Evolutionary conservation across 331 rosid species (phyloP), one percentile per base, ranked within the genome.

Genomic region (Arachis monticola): DNA sequence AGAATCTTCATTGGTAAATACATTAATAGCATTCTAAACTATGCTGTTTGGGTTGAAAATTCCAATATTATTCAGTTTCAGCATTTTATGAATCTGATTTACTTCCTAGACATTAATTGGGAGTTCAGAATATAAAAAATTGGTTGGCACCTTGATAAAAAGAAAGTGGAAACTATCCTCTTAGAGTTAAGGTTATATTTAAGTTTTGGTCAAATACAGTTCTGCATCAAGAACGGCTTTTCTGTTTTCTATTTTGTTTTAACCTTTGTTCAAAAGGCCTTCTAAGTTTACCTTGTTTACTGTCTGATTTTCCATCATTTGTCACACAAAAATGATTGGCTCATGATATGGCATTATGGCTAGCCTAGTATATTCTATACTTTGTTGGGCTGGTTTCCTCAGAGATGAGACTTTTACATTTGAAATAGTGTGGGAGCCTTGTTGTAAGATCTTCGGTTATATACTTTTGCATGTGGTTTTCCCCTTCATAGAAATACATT

Each of bases 31-130:
- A 61, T 68, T 60, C 46, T 63, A 60, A 60, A 57, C 74, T 48
- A 60, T 80, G 52, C 67, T 73, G 69, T 75, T 85, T 17, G 85
- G 32, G 74, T 55, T 47, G 79, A 67, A 69, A 30, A 64, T 72
- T 31, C 79, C 81, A 52, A 57, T 30, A 60, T 45, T 32, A 55
- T 77, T 65, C 50, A 60, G 47, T 47, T 47, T 45, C 6, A 31
- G 47, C 77, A 64, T 48, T 35, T 48, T 61, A 69, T 17, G 55
- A 64, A 47, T 32, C 42, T 57, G 63, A 13, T 11, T 0, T 56
- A 46, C n/a, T 38, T 57, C 42, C 57, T 79, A 31, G 74, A 47
- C 66, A 79, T 72, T 22, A 40, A 64, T 58, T 72, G 64, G 5
- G 40, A n/a, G 65, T 58, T 65, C 38, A 50, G 45, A n/a, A 58